Evolutionary conservation across 331 rosid species (phyloP).

Genomic region (Acacia concinna): DNA sequence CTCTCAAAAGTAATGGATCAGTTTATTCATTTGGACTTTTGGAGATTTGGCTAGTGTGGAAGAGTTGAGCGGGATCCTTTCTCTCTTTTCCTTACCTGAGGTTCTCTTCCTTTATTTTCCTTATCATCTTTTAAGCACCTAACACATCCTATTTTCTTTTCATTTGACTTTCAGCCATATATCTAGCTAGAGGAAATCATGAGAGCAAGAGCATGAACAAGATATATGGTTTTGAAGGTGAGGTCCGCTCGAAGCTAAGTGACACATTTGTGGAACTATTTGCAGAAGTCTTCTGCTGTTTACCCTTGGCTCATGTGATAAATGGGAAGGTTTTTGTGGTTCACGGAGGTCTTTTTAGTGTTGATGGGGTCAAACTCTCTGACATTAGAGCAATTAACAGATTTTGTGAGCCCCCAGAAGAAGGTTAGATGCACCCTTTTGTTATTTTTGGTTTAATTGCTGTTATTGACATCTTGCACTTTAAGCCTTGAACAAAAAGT

Average conservation of each 20-base stretch:
- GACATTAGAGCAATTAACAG: constrained; percentile 85
- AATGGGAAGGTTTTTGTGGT: constrained; percentile 84
- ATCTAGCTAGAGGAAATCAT: constrained; percentile 95
- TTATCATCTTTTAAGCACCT: background rate
- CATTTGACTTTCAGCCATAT: constrained; percentile 64
- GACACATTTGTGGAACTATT: constrained; percentile 92
- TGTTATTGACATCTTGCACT: background rate
- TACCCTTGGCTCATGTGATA: constrained; percentile 91
- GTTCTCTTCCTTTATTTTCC: background rate
- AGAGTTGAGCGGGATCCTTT: background rate
- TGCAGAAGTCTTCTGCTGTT: constrained; percentile 92
- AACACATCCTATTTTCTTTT: constrained; percentile 23
- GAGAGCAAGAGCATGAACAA: constrained; percentile 99
- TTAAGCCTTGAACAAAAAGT: constrained; percentile 1
- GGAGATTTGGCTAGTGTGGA: background rate
- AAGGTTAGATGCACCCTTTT: constrained; percentile 54
- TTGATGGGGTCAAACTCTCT: constrained; percentile 92
- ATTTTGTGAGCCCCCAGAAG: constrained; percentile 99
- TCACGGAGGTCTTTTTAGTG: constrained; percentile 99
- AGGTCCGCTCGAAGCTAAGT: constrained; percentile 84
- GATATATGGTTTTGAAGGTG: constrained; percentile 99
- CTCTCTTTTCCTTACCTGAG: background rate
- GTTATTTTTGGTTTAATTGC: constrained; percentile 8
- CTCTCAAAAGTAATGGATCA: background rate
- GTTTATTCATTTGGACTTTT: too few relatives aligned